phyloP scores from a whole-genome alignment of 768 basidiomycete genomes.

The Clitopilus passeckerianus region DNA sequence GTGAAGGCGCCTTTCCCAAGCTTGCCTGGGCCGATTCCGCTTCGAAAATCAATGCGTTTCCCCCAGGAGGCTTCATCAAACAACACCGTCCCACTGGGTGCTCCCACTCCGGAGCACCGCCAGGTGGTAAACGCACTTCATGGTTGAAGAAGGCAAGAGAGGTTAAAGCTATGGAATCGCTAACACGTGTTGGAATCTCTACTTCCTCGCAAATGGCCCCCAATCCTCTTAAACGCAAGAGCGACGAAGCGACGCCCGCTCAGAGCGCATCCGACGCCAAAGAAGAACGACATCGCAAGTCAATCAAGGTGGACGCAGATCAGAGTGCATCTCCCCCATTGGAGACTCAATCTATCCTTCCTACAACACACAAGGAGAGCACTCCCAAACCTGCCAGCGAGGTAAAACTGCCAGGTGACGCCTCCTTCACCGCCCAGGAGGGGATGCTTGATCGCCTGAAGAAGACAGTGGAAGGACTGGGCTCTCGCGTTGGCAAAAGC shows the following conservation, averaged over 20 bases:
- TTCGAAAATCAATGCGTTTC: constrained; percentile 62
- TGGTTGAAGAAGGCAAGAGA: constrained; percentile 79
- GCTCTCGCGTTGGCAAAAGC: constrained; percentile 52
- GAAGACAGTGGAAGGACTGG: constrained; percentile 65
- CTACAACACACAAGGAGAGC: no score
- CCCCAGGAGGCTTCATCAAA: constrained; percentile 37
- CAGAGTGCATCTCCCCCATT: constrained; percentile 23
- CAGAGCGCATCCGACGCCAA: constrained; percentile 16
- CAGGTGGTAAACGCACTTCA: constrained; percentile 65
- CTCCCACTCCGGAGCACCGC: constrained; percentile 35
- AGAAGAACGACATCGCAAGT: constrained; percentile 43
- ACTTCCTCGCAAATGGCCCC: neutral
- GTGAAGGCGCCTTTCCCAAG: constrained; percentile 45
- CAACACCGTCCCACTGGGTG: constrained; percentile 21
- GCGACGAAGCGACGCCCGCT: constrained; percentile 37
- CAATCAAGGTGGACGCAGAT: constrained; percentile 36
- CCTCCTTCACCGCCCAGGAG: constrained; percentile 20
- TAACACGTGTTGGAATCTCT: constrained; percentile 24
- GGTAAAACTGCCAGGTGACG: neutral
- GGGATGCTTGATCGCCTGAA: constrained; percentile 65
- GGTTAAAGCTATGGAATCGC: constrained; percentile 63
- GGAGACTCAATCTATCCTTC: constrained; percentile 3
- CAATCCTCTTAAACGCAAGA: constrained; percentile 59
- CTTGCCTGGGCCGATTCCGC: constrained; percentile 64
- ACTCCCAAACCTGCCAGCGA: neutral